A percentile compares a stretch with the other conserved stretches of the same genome.
These are phyloP conservation scores for Curvularia eragrostidis DNA, from an alignment of 2,329 filamentous ascomycete species.

Conservation along the genomic window DNA sequence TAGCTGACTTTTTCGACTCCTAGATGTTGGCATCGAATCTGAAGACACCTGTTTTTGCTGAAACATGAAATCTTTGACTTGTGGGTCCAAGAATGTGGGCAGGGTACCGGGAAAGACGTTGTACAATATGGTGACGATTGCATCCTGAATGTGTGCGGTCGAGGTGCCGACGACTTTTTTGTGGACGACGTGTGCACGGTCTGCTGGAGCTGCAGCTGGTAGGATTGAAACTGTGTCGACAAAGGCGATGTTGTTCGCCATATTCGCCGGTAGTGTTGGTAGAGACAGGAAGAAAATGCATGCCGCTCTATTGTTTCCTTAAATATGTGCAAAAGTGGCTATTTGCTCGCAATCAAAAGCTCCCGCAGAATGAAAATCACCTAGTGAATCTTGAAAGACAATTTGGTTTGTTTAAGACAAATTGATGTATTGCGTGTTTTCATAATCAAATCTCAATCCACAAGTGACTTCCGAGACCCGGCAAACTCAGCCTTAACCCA, in stretches of 20 bases:
- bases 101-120: not conserved
- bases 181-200: slow-evolving; percentile 17
- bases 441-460: not conserved
- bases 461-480: not conserved
- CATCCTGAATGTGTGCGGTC: not conserved
- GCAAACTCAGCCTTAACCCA: slow-evolving; percentile 27
- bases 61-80: not conserved
- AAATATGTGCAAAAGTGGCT: no score
- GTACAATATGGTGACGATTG: not conserved
- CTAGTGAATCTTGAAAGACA: not conserved
- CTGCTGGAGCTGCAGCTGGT: not conserved
- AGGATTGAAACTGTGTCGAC: slow-evolving; percentile 1
- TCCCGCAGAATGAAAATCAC: not conserved
- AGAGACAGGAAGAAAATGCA: not conserved
- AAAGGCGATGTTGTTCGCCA: slow-evolving; percentile 1
- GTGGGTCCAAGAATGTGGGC: not conserved
- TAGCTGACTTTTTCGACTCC: not conserved
- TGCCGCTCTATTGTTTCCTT: not conserved
- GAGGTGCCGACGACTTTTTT: not conserved
- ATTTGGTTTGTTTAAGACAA: not conserved
- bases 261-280: not conserved
- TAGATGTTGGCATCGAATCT: no score
- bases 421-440: no score
- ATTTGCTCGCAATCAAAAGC: not conserved
- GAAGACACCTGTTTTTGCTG: not conserved